phyloP scores from a whole-genome alignment of 208 protist genomes.

The Balamuthia mandrillaris region DNA sequence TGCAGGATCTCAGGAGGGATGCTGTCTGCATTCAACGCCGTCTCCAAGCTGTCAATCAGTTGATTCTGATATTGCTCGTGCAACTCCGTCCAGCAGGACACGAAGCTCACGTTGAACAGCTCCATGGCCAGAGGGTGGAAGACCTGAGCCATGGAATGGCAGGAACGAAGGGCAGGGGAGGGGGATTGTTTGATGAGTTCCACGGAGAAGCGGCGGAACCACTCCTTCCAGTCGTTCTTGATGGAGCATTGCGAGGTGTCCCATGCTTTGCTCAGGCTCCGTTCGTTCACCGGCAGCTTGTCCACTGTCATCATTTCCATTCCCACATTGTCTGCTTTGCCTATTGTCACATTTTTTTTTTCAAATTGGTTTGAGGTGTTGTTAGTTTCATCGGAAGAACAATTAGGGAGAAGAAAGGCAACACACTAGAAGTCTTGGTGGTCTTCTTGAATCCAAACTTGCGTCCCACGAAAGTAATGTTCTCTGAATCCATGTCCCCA shows the following conservation, averaged over 20 bases:
- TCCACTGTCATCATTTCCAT: not conserved
- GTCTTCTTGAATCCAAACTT: no score
- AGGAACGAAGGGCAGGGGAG: conserved; percentile 79
- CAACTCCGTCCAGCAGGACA: conserved; percentile 85
- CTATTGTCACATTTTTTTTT: no score
- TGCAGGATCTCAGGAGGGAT: conserved; percentile 71
- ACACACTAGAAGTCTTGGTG: no score
- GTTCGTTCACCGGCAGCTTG: no score
- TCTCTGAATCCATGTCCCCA: no score
- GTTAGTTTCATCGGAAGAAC: no score
- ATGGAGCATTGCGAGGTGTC: conserved; percentile 71
- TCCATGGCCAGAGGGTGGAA: conserved; percentile 75
- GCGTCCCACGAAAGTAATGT: no score
- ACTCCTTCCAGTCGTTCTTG: conserved; percentile 83
- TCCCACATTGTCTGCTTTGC: no score
- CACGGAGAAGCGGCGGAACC: conserved; percentile 79
- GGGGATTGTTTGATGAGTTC: conserved; percentile 82
- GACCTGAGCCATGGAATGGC: conserved; percentile 68
- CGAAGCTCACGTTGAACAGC: conserved; percentile 85
- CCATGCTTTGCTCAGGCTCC: conserved; percentile 78
- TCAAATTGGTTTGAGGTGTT: conserved; percentile 71
- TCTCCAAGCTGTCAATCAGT: no score
- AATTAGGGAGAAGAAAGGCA: no score
- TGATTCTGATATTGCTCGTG: no score
- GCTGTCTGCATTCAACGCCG: conserved; percentile 41